Evolutionary conservation across 306 rosid species (phyloP), one percentile per base, ranked within the genome.

Genomic region (Pueraria montana): DNA sequence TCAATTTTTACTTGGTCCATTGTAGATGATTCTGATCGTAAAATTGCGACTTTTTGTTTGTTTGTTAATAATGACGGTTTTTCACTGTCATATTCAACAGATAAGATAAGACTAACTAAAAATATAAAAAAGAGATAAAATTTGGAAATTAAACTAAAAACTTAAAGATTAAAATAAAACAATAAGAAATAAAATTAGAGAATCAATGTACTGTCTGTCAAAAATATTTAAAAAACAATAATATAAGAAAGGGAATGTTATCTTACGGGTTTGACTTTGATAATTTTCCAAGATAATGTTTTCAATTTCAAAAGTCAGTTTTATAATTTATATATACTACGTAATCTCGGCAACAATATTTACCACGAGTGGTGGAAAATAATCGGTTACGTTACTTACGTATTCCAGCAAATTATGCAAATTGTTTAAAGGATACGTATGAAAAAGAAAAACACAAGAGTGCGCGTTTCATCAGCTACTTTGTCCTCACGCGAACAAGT

Each of bases 401-500:
- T 14, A 38, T 18, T 67, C n/a, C 4, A 49, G 2, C 42, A 43
- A 77, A 77, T 17, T 77, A 76, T 59, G 56, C 43, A 76, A 77
- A 34, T 4, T 34, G 4, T 23, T 20, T 8, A 49, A 53, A 30
- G 38, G 12, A 10, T 17, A n/a, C 49, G 23, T 34, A 20, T 13
- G 30, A 1, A 10, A 2, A 23, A 43, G 24, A 36, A 16, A 20
- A 38, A 32, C 21, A 56, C 2, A 52, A 21, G 76, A 67, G 83
- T 79, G 76, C 76, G 18, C 20, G 26, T 59, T 56, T 27, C 27
- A 62, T 79, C 26, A 67, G 56, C 83, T 12, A 67, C n/a, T 0
- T 52, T 79, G 83, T 79, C 68, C 76, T 34, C 26, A 49, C 66
- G 53, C 66, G 82, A 63, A 66, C 74, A 49, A 78, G 82, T 78